Evolutionary conservation across 345 rosid genomes (phyloP), one percentile per base, ranked within the genome.

Genomic region (Euphorbia tirucalli): DNA sequence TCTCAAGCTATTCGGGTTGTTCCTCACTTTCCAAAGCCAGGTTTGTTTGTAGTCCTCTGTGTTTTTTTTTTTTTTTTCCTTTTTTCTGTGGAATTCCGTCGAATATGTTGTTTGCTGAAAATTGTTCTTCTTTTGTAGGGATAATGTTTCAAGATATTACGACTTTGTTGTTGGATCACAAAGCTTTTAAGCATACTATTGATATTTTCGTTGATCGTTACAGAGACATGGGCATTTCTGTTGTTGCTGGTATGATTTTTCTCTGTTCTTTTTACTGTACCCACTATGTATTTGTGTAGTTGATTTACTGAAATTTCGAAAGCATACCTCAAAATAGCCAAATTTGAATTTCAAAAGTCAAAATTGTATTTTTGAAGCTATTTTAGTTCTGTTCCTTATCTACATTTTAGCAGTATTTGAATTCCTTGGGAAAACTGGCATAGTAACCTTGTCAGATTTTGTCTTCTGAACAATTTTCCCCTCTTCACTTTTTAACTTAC

Each of bases 81-180:
- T 50, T 13, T n/a, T 7, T 18, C 41, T 31, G 4, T 37, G 58
- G 25, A 27, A n/a, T 18, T 56, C 46, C 13, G 35, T 41, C 52
- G 8, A 15, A 60, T 7, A 22, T 66, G 24, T 35, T 44, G 18
- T 4, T n/a, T n/a, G n/a, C n/a, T n/a, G n/a, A n/a, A n/a, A n/a
- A n/a, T 1, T 56, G 7, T 64, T 15, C 22, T 43, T 4, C 5
- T 0, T 75, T 71, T 70, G 49, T 58, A 94, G 98, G 98, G 65
- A 94, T 94, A 71, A 91, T 92, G 97, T 94, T 94, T 83, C 98
- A 94, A 61, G 98, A 94, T 73, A 94, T 94, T 69, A 94, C 96
- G 35, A 92, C 98, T 43, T 74, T 94, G 84, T 65, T 94, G 83
- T 71, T 92, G 70, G 88, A 94, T 85, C 98, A 91, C 74, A 85